These are phyloP conservation scores for Cyclotella kingstonii DNA, from an alignment of 108 stramenopile species.

Conservation along the genomic window DNA sequence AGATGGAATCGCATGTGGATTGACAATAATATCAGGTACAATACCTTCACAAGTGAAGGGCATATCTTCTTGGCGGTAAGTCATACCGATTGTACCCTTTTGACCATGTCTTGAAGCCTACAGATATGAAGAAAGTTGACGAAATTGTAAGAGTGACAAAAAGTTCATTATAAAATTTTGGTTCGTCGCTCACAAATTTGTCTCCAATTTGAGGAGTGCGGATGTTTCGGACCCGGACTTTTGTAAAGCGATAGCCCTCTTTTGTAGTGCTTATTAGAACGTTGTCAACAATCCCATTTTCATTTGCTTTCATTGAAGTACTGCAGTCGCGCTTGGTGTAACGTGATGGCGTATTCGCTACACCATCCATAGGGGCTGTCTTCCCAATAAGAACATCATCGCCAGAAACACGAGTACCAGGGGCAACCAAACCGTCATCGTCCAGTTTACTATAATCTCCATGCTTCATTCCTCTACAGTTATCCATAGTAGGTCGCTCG, in stretches of 20 bases:
- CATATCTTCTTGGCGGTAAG: conserved; percentile 99
- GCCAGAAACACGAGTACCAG: conserved; percentile 95
- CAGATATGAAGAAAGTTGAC: conserved; percentile 30
- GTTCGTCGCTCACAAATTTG: conserved; percentile 65
- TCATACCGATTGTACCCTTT: conserved; percentile 99
- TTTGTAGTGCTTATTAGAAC: conserved; percentile 86
- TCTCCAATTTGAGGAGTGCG: conserved; percentile 95
- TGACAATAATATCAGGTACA: conserved; percentile 99
- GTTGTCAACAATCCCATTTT: conserved; percentile 97
- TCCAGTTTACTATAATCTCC: conserved; percentile 98
- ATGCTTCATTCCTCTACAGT: conserved; percentile 84
- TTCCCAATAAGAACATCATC: conserved; percentile 97
- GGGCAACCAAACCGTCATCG: conserved; percentile 94
- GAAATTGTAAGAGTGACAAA: background rate
- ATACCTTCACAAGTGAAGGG: conserved; percentile 98
- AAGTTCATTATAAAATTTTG: background rate
- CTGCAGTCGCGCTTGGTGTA: conserved; percentile 94
- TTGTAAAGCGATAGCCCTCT: conserved; percentile 96
- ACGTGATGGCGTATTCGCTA: conserved; percentile 73
- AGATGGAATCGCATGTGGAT: conserved; percentile 99
- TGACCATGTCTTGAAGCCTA: conserved; percentile 98
- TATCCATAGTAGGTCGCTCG: conserved; percentile 86
- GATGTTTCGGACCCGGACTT: conserved; percentile 92
- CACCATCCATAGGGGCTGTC: conserved; percentile 84
- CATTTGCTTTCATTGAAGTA: conserved; percentile 95